Evolutionary conservation across 495 filamentous ascomycete species (phyloP).

Genomic region (Aspergillus bridgeri): DNA sequence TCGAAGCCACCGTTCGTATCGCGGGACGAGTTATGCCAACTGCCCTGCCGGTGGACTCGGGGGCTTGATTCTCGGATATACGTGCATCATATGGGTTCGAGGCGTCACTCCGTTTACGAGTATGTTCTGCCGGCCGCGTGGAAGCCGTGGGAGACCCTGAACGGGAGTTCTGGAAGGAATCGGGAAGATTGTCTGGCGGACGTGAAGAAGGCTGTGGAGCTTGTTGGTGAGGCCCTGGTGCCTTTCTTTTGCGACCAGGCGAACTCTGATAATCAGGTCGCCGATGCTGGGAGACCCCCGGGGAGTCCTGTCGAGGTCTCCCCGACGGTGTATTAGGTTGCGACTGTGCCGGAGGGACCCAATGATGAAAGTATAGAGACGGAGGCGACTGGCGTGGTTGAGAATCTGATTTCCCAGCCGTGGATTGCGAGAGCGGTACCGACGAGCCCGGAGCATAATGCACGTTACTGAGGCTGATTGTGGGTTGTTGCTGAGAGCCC

Average conservation of each 20-base stretch:
- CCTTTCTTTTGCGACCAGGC: slow-evolving; percentile 44
- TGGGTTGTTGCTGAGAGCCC: slow-evolving; percentile 45
- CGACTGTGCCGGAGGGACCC: slow-evolving; percentile 70
- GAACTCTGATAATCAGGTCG: slow-evolving; percentile 36
- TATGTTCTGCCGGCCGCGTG: slow-evolving; percentile 3
- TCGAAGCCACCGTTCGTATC: not conserved
- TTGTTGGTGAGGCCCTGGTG: slow-evolving; percentile 33
- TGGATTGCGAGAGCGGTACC: slow-evolving; percentile 41
- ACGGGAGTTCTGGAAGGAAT: slow-evolving; percentile 5
- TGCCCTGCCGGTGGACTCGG: slow-evolving; percentile 1
- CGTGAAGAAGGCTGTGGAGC: slow-evolving; percentile 35
- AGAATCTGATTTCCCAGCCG: slow-evolving; percentile 43
- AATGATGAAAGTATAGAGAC: slow-evolving; percentile 87
- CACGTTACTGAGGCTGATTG: slow-evolving; percentile 27
- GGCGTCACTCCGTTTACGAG: slow-evolving; percentile 11
- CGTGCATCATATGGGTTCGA: slow-evolving; percentile 4
- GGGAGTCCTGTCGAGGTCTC: slow-evolving; percentile 28
- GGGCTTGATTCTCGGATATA: not conserved
- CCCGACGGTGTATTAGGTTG: slow-evolving; percentile 26
- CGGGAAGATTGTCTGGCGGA: slow-evolving; percentile 5
- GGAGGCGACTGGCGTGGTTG: slow-evolving; percentile 57
- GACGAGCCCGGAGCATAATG: slow-evolving; percentile 29
- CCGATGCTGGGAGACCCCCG: slow-evolving; percentile 20
- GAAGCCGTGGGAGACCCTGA: slow-evolving; percentile 10
- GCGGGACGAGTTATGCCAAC: slow-evolving; percentile 2